A percentile compares a stretch with the other conserved stretches of the same genome.
These are phyloP conservation scores for Maudiozyma turicensis DNA, from an alignment of 805 yeast genomes.

Conservation along the genomic window DNA sequence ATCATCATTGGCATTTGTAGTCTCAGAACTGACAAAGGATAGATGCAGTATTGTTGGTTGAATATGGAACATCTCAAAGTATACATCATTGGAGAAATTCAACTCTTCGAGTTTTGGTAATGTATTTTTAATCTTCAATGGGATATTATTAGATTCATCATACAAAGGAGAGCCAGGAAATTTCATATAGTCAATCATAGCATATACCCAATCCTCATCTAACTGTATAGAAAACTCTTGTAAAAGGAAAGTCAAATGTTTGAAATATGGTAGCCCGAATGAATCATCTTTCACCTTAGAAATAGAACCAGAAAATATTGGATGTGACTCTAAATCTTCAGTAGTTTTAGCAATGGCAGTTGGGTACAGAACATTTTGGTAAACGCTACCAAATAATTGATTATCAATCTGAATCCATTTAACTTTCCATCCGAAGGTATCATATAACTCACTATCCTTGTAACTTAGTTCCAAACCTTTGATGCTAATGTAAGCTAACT, in stretches of 20 bases:
- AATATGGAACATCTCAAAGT: conserved; percentile 84
- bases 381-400: conserved; percentile 78
- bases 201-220: conserved; percentile 86
- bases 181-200: conserved; percentile 69
- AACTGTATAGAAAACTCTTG: conserved; percentile 90
- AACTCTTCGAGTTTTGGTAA: conserved; percentile 61
- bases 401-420: conserved; percentile 96
- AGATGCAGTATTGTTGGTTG: conserved; percentile 86
- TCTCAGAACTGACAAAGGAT: conserved; percentile 84
- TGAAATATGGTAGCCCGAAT: conserved; percentile 83
- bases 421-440: conserved; percentile 66
- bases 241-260: conserved; percentile 78
- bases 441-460: conserved; percentile 76
- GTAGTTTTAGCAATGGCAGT: conserved; percentile 78
- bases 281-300: conserved; percentile 79
- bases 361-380: conserved; percentile 84
- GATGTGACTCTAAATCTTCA: conserved; percentile 78
- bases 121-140: conserved; percentile 34
- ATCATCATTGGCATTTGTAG: neutral
- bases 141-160: neutral
- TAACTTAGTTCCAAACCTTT: conserved; percentile 74
- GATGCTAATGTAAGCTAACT: conserved; percentile 72
- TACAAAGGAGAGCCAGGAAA: conserved; percentile 80
- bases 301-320: conserved; percentile 78
- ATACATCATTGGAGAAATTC: conserved; percentile 58